phyloP scores from a whole-genome alignment of 768 basidiomycete genomes.

The Serendipita indica region DNA sequence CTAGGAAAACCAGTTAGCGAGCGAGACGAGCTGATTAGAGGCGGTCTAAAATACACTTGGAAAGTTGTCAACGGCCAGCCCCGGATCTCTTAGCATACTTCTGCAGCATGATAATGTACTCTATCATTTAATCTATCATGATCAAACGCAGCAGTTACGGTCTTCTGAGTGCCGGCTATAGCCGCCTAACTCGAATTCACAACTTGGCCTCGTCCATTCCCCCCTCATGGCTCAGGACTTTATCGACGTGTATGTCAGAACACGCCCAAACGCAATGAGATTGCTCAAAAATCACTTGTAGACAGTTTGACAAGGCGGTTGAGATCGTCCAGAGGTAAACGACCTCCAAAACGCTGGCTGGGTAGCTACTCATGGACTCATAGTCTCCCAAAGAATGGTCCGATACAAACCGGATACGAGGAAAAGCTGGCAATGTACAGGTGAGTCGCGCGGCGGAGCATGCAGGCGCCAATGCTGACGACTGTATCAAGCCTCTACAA shows the following conservation, averaged over 20 bases:
- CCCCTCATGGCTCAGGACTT: background rate
- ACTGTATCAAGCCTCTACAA: constrained; percentile 57
- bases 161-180: background rate
- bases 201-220: background rate
- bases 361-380: background rate
- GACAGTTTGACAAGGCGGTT: constrained; percentile 84
- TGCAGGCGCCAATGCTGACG: constrained; percentile 4
- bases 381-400: constrained; percentile 78
- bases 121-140: background rate
- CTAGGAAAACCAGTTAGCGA: constrained; percentile 47
- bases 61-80: constrained; percentile 6
- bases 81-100: background rate
- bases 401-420: constrained; percentile 90
- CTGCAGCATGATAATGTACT: background rate
- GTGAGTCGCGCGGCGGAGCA: constrained; percentile 26
- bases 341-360: background rate
- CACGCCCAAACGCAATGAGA: background rate
- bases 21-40: constrained; percentile 48
- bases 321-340: constrained; percentile 65
- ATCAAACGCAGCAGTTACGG: background rate
- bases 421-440: constrained; percentile 92
- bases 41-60: constrained; percentile 62
- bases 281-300: constrained; percentile 11
- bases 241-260: background rate
- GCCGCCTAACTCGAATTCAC: background rate